Evolutionary conservation across 306 rosid genomes (phyloP), one percentile per base, ranked within the genome.

Genomic region (Hippophae tibetana): DNA sequence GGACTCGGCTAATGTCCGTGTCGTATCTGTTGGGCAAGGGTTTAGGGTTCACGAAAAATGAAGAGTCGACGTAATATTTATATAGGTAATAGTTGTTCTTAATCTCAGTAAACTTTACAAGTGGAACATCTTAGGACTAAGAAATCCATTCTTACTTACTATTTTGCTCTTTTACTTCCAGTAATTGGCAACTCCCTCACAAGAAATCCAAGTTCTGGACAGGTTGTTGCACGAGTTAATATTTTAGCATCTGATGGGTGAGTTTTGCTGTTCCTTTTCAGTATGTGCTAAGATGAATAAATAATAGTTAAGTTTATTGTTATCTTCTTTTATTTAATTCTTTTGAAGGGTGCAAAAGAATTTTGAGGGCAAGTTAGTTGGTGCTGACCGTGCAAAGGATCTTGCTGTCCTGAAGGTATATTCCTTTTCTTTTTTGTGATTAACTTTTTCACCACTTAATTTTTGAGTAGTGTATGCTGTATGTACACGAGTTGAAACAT

Each of bases 321-420:
- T 46, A 13, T 72, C 69, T 74, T 38, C 72, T 67, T 42, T 69
- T 72, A 11, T 49, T 51, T 41, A 13, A 44, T 45, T 44, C 23
- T 65, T 52, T 10, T 73, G 53, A 76, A 88, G 99, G 78, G 75
- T 88, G 45, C 89, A 78, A 51, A 83, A 85, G 82, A 92, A 82
- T 73, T 92, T 92, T 78, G 99, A 85, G 79, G 99, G 96, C n/a
- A 82, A 41, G 57, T 81, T 92, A 66, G 40, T 92, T 43, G 99
- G 99, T 65, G 96, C 93, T 49, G 99, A 92, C 64, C 99, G 96
- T 41, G 76, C 95, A 41, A 92, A 92, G 90, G 99, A 92, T 80
- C 96, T 92, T 61, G 96, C 96, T 13, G 85, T 92, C 76, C 68
- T 92, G 73, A 88, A 85, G 96, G 95, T 70, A 74, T 61, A 61